Evolutionary conservation across 495 filamentous ascomycete species (phyloP).

Genomic region (Immersiella caudata): DNA sequence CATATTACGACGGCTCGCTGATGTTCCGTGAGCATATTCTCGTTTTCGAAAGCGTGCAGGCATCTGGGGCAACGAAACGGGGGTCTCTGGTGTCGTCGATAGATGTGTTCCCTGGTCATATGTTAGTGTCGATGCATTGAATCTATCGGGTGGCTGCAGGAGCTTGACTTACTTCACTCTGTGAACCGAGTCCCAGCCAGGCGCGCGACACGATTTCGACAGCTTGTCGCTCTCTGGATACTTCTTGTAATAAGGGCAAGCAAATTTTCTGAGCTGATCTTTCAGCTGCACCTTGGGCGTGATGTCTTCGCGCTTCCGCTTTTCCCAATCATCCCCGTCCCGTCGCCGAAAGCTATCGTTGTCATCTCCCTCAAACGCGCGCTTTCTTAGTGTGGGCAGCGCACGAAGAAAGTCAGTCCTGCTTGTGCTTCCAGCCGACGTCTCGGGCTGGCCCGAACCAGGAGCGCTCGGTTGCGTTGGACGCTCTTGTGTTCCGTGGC

Average conservation of each 20-base stretch:
- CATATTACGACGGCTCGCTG: not conserved
- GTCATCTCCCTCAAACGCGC: not conserved
- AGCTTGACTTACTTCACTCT: conserved; percentile 8
- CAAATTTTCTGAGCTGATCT: not conserved
- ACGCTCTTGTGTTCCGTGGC: not conserved
- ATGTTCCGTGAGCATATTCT: not conserved
- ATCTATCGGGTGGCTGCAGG: too few species aligned
- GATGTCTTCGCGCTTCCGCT: not conserved
- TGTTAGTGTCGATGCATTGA: too few species aligned
- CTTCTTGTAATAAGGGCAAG: not conserved
- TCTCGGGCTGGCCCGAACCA: not conserved
- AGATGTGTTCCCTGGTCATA: conserved; percentile 8
- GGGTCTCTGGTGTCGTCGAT: conserved; percentile 1
- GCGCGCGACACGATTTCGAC: not conserved
- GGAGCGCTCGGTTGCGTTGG: not conserved
- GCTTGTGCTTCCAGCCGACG: not conserved
- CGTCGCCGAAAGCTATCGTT: not conserved
- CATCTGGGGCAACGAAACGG: conserved; percentile 4
- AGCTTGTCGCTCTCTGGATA: not conserved
- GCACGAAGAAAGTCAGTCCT: not conserved
- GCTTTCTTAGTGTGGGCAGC: not conserved
- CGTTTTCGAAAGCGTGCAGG: not conserved
- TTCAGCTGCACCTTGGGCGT: not conserved
- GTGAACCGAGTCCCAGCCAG: conserved; percentile 2
- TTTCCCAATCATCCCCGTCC: not conserved